A percentile compares a stretch with the other conserved stretches of the same genome.
phyloP scores from a whole-genome alignment of 2,329 filamentous ascomycete genomes.

The Ophiosphaerella narmari region DNA sequence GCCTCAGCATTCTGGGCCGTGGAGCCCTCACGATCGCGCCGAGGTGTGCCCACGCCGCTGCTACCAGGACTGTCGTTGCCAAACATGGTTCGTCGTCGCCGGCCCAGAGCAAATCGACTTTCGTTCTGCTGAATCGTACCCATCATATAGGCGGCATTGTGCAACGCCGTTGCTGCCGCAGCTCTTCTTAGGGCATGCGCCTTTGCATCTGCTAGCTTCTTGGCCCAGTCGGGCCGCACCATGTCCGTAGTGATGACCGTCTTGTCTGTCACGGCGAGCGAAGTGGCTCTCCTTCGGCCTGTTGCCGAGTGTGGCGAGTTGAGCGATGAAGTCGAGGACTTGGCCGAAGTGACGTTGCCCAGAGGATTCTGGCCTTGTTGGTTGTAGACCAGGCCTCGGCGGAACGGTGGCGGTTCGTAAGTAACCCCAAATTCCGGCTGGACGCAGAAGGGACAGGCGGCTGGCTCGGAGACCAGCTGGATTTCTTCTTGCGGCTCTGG shows the following conservation, averaged over 20 bases:
- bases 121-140: constrained; percentile 58
- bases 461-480: constrained; percentile 85
- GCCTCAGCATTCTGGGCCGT: constrained; percentile 39
- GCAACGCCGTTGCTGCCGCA: constrained; percentile 89
- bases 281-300: constrained; percentile 64
- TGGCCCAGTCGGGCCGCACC: constrained; percentile 91
- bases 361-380: constrained; percentile 58
- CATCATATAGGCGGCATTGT: constrained; percentile 93
- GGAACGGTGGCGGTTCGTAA: constrained; percentile 86
- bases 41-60: constrained; percentile 53
- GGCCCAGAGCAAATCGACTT: constrained; percentile 55
- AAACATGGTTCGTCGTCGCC: constrained; percentile 58
- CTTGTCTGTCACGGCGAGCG: constrained; percentile 79
- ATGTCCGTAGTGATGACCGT: constrained; percentile 91
- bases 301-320: constrained; percentile 59
- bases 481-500: constrained; percentile 57
- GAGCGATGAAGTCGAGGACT: constrained; percentile 85
- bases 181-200: constrained; percentile 84
- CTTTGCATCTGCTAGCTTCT: constrained; percentile 82
- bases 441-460: constrained; percentile 92
- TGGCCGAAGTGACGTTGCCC: constrained; percentile 66
- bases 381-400: constrained; percentile 76
- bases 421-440: constrained; percentile 96
- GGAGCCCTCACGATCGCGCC: constrained; percentile 39
- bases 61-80: constrained; percentile 51